Evolutionary conservation across 202 grass and related monocot genomes (phyloP), one percentile per base, ranked within the genome.

Genomic region (Elaeis oleifera): DNA sequence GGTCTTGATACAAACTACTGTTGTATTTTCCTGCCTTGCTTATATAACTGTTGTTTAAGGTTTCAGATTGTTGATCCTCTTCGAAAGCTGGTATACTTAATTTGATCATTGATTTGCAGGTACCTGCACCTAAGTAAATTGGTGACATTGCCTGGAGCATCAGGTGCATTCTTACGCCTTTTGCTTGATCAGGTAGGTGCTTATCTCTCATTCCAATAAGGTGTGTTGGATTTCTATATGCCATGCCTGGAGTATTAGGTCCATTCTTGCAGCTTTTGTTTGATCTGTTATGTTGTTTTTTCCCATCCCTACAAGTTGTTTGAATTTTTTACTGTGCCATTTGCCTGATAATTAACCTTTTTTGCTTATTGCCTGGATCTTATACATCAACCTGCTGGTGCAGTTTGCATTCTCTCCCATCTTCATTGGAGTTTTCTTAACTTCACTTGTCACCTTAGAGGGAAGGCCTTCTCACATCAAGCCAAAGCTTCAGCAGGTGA

Each of bases 71-170:
- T 22, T 58, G 54, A 6, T 54, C 54, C 13, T 54, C 23, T 36
- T 31, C 0, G 2, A 44, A 44, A 44, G 36, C 21, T 54, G 5
- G 25, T 31, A 11, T 24, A 20, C 36, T 20, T 78, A 67, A 73
- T 21, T 48, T 20, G 39, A 67, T 7, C 57, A 7, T 56, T 49
- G 20, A 53, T 32, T 32, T 84, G 66, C 75, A 97, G 94, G 84
- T 97, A 97, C 71, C 64, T 92, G 65, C 88, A 85, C 81, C 80
- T 96, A 68, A 96, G 87, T 79, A 90, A 85, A 76, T 59, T 97
- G 58, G 88, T 97, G 50, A 75, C 71, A 23, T 5, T 81, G 17
- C 64, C 56, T 19, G 88, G 88, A 50, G 82, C 84, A 49, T 64
- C 77, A 67, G 88, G 88, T 84, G 87, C 77, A 68, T 59, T 82